Base-by-base conservation (phyloP, 345 rosid species). In the Schrenkiella parvula region DNA sequence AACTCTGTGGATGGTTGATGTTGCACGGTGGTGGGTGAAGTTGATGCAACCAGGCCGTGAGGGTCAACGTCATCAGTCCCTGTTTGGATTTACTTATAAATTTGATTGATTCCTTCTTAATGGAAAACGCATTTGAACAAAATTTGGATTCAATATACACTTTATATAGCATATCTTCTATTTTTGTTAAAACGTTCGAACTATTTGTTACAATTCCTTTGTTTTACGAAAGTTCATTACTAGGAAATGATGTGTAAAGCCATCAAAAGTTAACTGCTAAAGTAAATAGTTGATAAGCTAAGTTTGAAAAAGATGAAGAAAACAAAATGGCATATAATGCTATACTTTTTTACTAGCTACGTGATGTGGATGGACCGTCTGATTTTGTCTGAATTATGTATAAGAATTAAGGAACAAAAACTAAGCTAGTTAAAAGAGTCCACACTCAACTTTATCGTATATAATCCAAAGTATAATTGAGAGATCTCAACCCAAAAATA, bases 61-160 rank as follows among this genome's bases (percentile, higher is more conserved):
- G 82, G 8, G 97, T 93, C 75, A 93, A 50, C 1, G 52, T 73
- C 73, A 81, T 7, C 88, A 93, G 83, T 54, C 98, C 98, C 96
- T 93, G 81, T 50, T 72, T 70, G 50, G 43, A 34, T 62, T 72
- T 51, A 71, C 39, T 6, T n/a, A 39, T 19, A 41, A 5, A 29
- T 28, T 11, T 48, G n/a, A 31, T 47, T 35, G 29, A 28, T 39
- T 55, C 42, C 64, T 68, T 54, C 21, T 41, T 73, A 34, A 60
- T 60, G 58, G 26, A 59, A 59, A 46, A 35, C 23, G 63, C 8
- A 26, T 6, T 6, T 60, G 11, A 4, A 51, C 26, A 19, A 14
- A 19, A 10, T 19, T 13, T 28, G 0, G 14, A 12, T 6, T 38
- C 22, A 37, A 14, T 1, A 14, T 1, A 42, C 42, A 42, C 7